These are phyloP conservation scores for Amaranthus tricolor DNA, from an alignment of 179 eudicot genomes.

Conservation along the genomic window DNA sequence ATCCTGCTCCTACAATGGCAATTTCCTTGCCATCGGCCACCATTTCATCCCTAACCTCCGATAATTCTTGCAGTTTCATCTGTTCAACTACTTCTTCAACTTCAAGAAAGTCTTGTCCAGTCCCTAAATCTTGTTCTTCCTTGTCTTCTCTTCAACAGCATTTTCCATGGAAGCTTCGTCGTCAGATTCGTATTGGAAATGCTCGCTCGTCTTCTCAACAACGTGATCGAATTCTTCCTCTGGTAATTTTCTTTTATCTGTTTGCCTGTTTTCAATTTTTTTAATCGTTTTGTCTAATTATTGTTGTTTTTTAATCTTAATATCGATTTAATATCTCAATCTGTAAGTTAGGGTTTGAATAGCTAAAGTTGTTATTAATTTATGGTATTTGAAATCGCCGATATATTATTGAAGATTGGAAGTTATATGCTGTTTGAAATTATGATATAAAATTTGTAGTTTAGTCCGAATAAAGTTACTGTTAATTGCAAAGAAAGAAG, in stretches of 20 bases:
- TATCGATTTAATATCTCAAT: not conserved
- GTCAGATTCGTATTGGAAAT: slow-evolving; percentile 26
- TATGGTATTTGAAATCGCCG: not conserved
- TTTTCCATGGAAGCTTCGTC: slow-evolving; percentile 26
- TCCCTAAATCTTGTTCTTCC: slow-evolving; percentile 23
- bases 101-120: not conserved
- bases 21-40: not conserved
- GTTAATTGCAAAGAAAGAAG: no score
- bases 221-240: slow-evolving; percentile 25
- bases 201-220: slow-evolving; percentile 23
- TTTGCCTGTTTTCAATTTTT: not conserved
- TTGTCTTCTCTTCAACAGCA: slow-evolving; percentile 42
- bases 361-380: not conserved
- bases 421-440: not conserved
- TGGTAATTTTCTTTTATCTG: slow-evolving; percentile 27
- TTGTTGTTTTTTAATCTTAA: not conserved
- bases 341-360: not conserved
- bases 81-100: not conserved
- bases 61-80: slow-evolving; percentile 10
- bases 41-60: slow-evolving; percentile 6
- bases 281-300: not conserved
- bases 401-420: not conserved
- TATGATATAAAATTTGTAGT: no score
- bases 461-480: not conserved
- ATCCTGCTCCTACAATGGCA: not conserved